Conservation (phyloP, 192 early-diverging fungal species). For the Linnemannia exigua region DNA sequence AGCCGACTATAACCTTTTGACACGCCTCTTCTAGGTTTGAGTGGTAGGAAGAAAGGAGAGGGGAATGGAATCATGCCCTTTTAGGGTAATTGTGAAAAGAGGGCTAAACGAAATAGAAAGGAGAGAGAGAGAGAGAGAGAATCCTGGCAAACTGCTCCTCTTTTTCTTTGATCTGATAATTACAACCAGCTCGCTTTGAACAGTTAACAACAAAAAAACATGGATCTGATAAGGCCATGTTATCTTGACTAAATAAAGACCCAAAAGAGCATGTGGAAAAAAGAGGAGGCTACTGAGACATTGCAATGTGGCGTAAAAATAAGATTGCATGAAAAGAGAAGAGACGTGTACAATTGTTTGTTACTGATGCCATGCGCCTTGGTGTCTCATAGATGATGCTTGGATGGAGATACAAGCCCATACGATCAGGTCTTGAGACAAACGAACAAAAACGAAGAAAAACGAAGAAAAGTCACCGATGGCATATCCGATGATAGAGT, state of each 20-base stretch:
- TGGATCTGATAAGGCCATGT: too few relatives aligned
- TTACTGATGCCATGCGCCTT: background rate
- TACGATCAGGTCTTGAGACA: background rate
- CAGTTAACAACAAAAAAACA: too few relatives aligned
- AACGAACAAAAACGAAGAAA: background rate
- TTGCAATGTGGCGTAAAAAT: conserved; percentile 5
- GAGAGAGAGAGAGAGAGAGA: too few relatives aligned
- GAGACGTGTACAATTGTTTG: background rate
- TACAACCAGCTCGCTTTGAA: too few relatives aligned
- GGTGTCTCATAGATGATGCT: background rate
- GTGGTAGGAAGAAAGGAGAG: background rate
- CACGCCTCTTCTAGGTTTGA: background rate
- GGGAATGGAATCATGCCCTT: background rate
- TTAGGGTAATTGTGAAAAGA: background rate
- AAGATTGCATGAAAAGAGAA: background rate
- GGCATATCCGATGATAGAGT: background rate
- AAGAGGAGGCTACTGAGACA: background rate
- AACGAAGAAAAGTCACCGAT: background rate
- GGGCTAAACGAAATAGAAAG: too few relatives aligned
- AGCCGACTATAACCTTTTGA: background rate
- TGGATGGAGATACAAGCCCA: background rate
- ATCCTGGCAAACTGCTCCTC: too few relatives aligned
- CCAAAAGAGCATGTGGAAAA: too few relatives aligned
- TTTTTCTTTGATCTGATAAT: too few relatives aligned
- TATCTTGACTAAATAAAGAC: too few relatives aligned